These are phyloP conservation scores for Daldinia loculata DNA, from an alignment of 495 filamentous ascomycete species.

Conservation along the genomic window DNA sequence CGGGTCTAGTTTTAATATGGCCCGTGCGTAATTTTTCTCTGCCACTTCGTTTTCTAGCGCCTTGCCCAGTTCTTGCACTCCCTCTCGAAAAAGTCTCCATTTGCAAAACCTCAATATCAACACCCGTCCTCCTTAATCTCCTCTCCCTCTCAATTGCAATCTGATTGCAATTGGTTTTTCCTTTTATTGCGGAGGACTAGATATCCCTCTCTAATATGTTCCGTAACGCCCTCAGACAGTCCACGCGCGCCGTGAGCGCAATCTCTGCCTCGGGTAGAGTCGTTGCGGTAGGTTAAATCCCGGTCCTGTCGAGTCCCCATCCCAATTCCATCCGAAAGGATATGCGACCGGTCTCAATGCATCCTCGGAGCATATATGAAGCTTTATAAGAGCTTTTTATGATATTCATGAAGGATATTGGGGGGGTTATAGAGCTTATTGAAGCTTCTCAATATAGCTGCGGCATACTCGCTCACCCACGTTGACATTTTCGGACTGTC, in stretches of 20 bases:
- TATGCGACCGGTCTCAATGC: constrained; percentile 48
- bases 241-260: constrained; percentile 90
- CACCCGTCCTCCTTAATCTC: constrained; percentile 52
- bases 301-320: constrained; percentile 46
- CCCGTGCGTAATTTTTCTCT: constrained; percentile 42
- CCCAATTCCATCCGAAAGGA: constrained; percentile 51
- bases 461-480: constrained; percentile 28
- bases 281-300: constrained; percentile 83
- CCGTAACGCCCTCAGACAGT: constrained; percentile 96
- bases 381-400: constrained; percentile 59
- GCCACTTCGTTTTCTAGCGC: constrained; percentile 31
- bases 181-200: constrained; percentile 47
- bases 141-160: constrained; percentile 61
- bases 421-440: constrained; percentile 51
- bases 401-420: constrained; percentile 29
- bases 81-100: constrained; percentile 47
- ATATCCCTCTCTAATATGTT: constrained; percentile 74
- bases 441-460: constrained; percentile 44
- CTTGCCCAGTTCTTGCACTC: constrained; percentile 30
- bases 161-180: constrained; percentile 57
- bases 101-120: constrained; percentile 40
- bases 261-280: constrained; percentile 89
- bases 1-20: constrained; percentile 23
- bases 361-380: constrained; percentile 37
- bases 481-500: constrained; percentile 52